A percentile compares a stretch with the other conserved stretches of the same genome.
These are phyloP conservation scores for Trichocladium uniseriatum DNA, from an alignment of 495 filamentous ascomycete genomes.

Conservation along the genomic window DNA sequence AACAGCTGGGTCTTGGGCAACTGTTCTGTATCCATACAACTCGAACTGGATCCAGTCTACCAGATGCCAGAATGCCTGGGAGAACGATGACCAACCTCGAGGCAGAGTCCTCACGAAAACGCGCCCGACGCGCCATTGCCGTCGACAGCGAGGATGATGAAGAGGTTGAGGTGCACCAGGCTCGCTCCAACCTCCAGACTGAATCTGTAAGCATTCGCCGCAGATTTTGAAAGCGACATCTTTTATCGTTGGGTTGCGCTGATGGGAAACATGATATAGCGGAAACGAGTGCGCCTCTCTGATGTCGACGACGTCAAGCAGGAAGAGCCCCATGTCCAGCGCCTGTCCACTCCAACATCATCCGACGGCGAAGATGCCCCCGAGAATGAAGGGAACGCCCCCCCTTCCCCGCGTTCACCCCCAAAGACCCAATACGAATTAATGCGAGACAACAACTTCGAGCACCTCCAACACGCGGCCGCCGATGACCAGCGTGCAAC, in stretches of 20 bases:
- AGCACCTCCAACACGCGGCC: conserved; percentile 46
- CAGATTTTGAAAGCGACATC: not conserved
- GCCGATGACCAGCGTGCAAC: conserved; percentile 58
- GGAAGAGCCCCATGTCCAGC: conserved; percentile 11
- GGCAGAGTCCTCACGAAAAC: conserved; percentile 23
- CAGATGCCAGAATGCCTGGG: conserved; percentile 13
- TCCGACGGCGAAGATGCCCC: conserved; percentile 30
- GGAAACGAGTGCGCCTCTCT: conserved; percentile 40
- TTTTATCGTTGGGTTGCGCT: not conserved
- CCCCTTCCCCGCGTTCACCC: conserved; percentile 18
- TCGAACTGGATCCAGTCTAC: not conserved
- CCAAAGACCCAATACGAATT: conserved; percentile 43
- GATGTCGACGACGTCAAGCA: conserved; percentile 15
- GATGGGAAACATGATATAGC: conserved; percentile 15
- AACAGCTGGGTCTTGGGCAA: no score
- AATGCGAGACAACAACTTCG: conserved; percentile 42
- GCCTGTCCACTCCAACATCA: conserved; percentile 11
- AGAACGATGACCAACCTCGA: conserved; percentile 11
- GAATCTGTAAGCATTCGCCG: conserved; percentile 33
- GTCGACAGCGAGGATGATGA: conserved; percentile 43
- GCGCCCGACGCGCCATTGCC: conserved; percentile 25
- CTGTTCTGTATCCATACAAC: not conserved
- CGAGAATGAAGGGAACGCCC: conserved; percentile 9
- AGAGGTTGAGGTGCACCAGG: conserved; percentile 35
- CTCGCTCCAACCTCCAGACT: conserved; percentile 36